A percentile compares a stretch with the other conserved stretches of the same genome.
Evolutionary conservation across 345 rosid genomes (phyloP).

Genomic region (Acer yangbiense): DNA sequence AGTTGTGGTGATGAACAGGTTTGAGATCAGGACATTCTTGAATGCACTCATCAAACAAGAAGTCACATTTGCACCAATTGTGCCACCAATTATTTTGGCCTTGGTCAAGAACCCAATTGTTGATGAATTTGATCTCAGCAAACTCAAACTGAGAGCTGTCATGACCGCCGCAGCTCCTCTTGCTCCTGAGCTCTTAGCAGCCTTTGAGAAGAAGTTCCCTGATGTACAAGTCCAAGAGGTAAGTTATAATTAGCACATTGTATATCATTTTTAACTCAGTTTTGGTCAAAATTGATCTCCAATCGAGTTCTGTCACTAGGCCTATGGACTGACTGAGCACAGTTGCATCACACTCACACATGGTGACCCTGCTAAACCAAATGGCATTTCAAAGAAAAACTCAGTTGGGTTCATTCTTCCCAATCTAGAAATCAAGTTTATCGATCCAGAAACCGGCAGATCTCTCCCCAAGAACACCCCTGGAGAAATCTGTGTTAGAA

Average conservation of each 20-base stretch:
- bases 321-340: slow-evolving; percentile 96
- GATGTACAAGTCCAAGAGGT: slow-evolving; percentile 91
- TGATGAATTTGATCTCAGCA: slow-evolving; percentile 78
- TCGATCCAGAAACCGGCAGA: slow-evolving; percentile 69
- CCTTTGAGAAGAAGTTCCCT: slow-evolving; percentile 74
- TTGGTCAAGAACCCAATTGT: slow-evolving; percentile 85
- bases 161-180: slow-evolving; percentile 96
- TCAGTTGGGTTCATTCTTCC: slow-evolving; percentile 91
- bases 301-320: slow-evolving; percentile 36
- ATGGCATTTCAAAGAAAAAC: slow-evolving; percentile 70
- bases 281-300: background rate
- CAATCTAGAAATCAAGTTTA: slow-evolving; percentile 80
- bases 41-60: slow-evolving; percentile 71
- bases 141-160: slow-evolving; percentile 73
- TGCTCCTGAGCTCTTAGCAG: slow-evolving; percentile 74
- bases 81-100: slow-evolving; percentile 78
- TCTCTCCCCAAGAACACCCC: slow-evolving; percentile 73
- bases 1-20: slow-evolving; percentile 79
- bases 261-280: background rate
- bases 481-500: slow-evolving; percentile 89
- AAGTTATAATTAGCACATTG: background rate
- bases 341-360: slow-evolving; percentile 91
- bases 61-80: slow-evolving; percentile 86
- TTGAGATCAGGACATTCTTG: slow-evolving; percentile 69
- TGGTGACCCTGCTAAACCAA: slow-evolving; percentile 58